phyloP scores from a whole-genome alignment of 768 basidiomycete genomes.

The Exsudoporus frostii region DNA sequence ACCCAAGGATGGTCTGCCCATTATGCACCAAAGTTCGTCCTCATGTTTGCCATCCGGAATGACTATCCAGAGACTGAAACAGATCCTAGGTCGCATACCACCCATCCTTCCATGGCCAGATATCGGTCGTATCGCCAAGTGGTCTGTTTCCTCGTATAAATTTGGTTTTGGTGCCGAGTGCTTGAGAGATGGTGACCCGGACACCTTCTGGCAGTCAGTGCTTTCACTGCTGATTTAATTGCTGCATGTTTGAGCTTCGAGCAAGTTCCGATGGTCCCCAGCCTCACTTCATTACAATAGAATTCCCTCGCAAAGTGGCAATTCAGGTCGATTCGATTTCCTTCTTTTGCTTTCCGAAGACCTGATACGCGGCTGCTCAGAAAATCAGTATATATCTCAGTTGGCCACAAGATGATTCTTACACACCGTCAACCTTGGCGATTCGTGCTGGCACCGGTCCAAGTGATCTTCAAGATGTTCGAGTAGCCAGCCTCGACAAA shows the following conservation, averaged over 20 bases:
- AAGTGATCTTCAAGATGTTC: slow-evolving; percentile 90
- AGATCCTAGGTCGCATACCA: slow-evolving; percentile 34
- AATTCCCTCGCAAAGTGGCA: slow-evolving; percentile 87
- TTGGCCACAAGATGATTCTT: slow-evolving; percentile 87
- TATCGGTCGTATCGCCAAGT: slow-evolving; percentile 85
- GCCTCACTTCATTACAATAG: slow-evolving; percentile 92
- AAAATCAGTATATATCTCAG: slow-evolving; percentile 86
- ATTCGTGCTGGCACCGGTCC: slow-evolving; percentile 90
- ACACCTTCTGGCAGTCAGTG: slow-evolving; percentile 97
- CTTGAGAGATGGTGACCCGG: slow-evolving; percentile 80
- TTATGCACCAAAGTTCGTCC: slow-evolving; percentile 37
- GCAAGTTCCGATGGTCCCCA: slow-evolving; percentile 89
- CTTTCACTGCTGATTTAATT: not conserved
- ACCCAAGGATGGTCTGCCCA: slow-evolving; percentile 35
- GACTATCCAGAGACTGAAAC: not conserved
- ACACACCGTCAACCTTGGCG: slow-evolving; percentile 89
- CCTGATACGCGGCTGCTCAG: slow-evolving; percentile 36
- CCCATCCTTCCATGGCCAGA: slow-evolving; percentile 71
- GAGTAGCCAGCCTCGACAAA: slow-evolving; percentile 79
- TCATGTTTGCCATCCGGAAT: not conserved
- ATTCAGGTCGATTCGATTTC: slow-evolving; percentile 61
- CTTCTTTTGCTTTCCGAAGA: not conserved
- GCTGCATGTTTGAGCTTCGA: not conserved
- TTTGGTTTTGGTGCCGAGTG: slow-evolving; percentile 96
- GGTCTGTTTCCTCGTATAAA: slow-evolving; percentile 96